phyloP scores from a whole-genome alignment of 495 filamentous ascomycete genomes.

The Penicillium riverlandense region DNA sequence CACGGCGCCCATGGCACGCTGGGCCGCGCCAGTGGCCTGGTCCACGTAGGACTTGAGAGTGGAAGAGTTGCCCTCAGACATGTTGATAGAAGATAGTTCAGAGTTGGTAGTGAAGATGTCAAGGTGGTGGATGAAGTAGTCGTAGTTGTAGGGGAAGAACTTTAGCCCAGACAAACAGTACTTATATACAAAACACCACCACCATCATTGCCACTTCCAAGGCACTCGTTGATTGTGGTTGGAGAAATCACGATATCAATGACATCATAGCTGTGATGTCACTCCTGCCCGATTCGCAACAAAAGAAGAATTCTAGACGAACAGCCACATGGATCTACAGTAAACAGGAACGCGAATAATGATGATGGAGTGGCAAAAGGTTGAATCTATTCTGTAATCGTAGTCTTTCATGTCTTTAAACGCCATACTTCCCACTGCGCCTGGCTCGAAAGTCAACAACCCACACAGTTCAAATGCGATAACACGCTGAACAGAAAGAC shows the following conservation, averaged over 20 bases:
- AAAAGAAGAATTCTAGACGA: no score
- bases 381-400: no score
- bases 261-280: conserved; percentile 21
- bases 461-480: conserved; percentile 7
- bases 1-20: conserved; percentile 62
- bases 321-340: no score
- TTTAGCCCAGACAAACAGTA: no score
- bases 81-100: conserved; percentile 20
- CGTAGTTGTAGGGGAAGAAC: background rate
- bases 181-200: no score
- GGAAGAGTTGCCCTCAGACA: conserved; percentile 61
- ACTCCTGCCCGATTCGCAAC: background rate
- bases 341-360: no score
- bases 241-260: conserved; percentile 4
- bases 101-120: conserved; percentile 1
- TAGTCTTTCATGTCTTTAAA: no score
- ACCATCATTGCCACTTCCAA: conserved; percentile 1
- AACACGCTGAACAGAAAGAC: conserved; percentile 12
- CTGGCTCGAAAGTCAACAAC: no score
- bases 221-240: background rate
- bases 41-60: conserved; percentile 78
- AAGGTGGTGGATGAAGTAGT: conserved; percentile 1
- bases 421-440: no score
- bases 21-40: conserved; percentile 63
- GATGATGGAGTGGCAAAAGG: no score